These are phyloP conservation scores for Lentinula sp. DNA, from an alignment of 768 basidiomycete species.

Conservation along the genomic window DNA sequence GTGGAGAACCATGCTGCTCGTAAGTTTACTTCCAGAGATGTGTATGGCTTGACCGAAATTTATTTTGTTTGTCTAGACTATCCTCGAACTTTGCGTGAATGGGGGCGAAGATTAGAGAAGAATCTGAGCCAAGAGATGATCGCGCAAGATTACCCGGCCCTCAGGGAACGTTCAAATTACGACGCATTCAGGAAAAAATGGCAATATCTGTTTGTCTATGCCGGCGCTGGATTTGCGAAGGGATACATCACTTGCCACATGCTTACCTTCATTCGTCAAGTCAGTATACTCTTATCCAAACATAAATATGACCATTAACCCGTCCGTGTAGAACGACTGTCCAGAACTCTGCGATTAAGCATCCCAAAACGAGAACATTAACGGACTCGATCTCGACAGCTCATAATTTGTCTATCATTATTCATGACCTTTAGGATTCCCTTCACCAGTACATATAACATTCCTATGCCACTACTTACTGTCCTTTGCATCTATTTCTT, in stretches of 20 bases:
- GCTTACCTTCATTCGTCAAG: constrained; percentile 67
- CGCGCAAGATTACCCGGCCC: constrained; percentile 51
- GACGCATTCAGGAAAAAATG: constrained; percentile 76
- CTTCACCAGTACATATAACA: neutral
- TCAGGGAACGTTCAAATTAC: constrained; percentile 51
- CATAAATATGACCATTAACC: neutral
- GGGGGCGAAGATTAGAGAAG: constrained; percentile 70
- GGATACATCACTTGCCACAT: constrained; percentile 82
- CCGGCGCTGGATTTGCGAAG: constrained; percentile 72
- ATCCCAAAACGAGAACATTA: neutral
- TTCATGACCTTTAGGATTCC: neutral
- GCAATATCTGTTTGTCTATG: constrained; percentile 81
- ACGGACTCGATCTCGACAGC: neutral
- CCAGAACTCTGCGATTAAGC: constrained; percentile 43
- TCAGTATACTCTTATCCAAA: constrained; percentile 25
- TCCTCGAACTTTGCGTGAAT: constrained; percentile 89
- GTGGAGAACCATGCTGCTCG: constrained; percentile 83
- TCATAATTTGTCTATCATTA: neutral
- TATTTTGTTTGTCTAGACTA: constrained; percentile 44
- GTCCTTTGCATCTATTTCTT: neutral
- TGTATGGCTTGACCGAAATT: neutral
- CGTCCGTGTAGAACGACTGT: constrained; percentile 38
- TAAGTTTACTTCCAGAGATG: constrained; percentile 25
- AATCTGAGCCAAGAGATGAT: constrained; percentile 58
- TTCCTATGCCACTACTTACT: neutral